phyloP scores from a whole-genome alignment of 306 rosid genomes.

The Mucuna pruriens region DNA sequence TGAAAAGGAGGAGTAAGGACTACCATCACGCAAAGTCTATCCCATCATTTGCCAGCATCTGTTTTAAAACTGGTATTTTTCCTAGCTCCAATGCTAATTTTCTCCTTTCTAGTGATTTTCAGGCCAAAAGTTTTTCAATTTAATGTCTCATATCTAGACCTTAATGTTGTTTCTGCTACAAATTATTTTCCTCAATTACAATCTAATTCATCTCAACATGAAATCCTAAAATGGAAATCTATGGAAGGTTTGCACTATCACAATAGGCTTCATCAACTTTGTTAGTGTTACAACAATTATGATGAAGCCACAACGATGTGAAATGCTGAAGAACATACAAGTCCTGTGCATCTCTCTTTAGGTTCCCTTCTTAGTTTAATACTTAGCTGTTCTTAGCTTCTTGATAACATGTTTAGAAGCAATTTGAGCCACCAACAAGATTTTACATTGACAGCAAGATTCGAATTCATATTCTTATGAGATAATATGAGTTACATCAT shows the following conservation, averaged over 20 bases:
- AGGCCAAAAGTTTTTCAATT: conserved; percentile 12
- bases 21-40: conserved; percentile 57
- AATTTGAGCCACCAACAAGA: neutral
- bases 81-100: conserved; percentile 22
- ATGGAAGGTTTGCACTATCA: neutral
- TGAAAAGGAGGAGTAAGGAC: conserved; percentile 63
- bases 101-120: conserved; percentile 25
- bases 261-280: conserved; percentile 1
- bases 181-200: neutral
- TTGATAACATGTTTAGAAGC: conserved; percentile 23
- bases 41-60: conserved; percentile 67
- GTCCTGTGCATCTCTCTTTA: neutral
- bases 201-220: conserved; percentile 6
- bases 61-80: conserved; percentile 68
- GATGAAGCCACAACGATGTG: neutral
- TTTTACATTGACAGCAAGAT: neutral
- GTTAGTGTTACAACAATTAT: neutral
- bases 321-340: neutral
- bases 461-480: neutral
- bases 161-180: conserved; percentile 11
- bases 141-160: conserved; percentile 16
- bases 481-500: neutral
- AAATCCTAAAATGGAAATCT: conserved; percentile 20
- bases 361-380: neutral
- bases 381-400: neutral